A percentile compares a stretch with the other conserved stretches of the same genome.
phyloP scores from a whole-genome alignment of 495 filamentous ascomycete species.

The Aspergillus ostianus region DNA sequence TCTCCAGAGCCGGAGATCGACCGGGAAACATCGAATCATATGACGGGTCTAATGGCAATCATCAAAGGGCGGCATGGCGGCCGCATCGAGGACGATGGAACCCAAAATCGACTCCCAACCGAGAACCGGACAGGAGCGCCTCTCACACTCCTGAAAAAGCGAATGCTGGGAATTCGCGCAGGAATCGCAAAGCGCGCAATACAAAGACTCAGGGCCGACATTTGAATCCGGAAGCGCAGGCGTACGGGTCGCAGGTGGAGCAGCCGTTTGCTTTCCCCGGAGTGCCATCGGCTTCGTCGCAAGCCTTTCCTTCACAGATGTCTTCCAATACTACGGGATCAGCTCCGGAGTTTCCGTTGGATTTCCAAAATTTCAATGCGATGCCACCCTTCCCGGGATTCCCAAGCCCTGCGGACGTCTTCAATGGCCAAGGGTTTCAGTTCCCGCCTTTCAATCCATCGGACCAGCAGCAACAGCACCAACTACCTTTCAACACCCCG shows the following conservation, averaged over 20 bases:
- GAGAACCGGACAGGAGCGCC: not conserved
- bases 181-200: conserved; percentile 4
- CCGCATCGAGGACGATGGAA: conserved; percentile 22
- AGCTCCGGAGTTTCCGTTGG: not conserved
- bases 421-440: conserved; percentile 4
- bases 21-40: not conserved
- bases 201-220: not conserved
- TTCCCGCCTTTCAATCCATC: conserved; percentile 12
- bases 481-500: conserved; percentile 16
- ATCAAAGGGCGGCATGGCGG: conserved; percentile 14
- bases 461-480: conserved; percentile 11
- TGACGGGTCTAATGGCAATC: not conserved
- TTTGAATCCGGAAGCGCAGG: conserved; percentile 1
- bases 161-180: conserved; percentile 2
- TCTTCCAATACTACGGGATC: not conserved
- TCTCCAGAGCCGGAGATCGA: conserved; percentile 5
- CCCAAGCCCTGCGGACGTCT: not conserved
- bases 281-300: not conserved
- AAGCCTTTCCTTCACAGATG: not conserved
- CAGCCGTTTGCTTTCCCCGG: not conserved
- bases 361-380: not conserved
- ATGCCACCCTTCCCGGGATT: conserved; percentile 8
- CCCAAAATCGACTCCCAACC: conserved; percentile 7
- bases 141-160: not conserved
- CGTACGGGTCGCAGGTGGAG: not conserved